Evolutionary conservation across 2,329 filamentous ascomycete genomes (phyloP).

Genomic region (Didymella glomerata): DNA sequence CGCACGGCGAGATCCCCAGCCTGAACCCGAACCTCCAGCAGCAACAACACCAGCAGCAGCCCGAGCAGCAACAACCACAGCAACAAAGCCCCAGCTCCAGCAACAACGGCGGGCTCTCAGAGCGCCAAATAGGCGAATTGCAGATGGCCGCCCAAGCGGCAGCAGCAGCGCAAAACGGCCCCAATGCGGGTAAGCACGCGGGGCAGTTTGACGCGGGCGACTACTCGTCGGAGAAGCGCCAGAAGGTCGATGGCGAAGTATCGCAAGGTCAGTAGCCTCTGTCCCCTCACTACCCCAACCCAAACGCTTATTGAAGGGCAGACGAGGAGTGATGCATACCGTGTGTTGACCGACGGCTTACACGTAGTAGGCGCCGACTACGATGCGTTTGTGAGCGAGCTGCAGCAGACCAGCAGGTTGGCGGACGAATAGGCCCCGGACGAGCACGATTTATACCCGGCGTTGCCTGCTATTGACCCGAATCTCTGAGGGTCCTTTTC

Average conservation of each 20-base stretch:
- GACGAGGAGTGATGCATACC: slow-evolving; percentile 28
- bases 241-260: slow-evolving; percentile 44
- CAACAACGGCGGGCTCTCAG: slow-evolving; percentile 48
- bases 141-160: slow-evolving; percentile 51
- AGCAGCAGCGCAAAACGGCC: slow-evolving; percentile 45
- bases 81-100: slow-evolving; percentile 34
- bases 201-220: slow-evolving; percentile 41
- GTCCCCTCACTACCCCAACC: slow-evolving; percentile 31
- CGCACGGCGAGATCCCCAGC: slow-evolving; percentile 51
- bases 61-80: slow-evolving; percentile 33
- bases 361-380: slow-evolving; percentile 32
- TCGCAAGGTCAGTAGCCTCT: slow-evolving; percentile 46
- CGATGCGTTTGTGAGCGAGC: slow-evolving; percentile 31
- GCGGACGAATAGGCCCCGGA: slow-evolving; percentile 5
- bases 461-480: slow-evolving; percentile 8
- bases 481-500: background rate
- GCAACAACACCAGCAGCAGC: slow-evolving; percentile 21
- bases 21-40: slow-evolving; percentile 32
- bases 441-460: slow-evolving; percentile 19
- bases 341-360: slow-evolving; percentile 32
- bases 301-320: slow-evolving; percentile 46
- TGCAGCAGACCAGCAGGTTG: slow-evolving; percentile 29
- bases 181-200: slow-evolving; percentile 48
- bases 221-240: slow-evolving; percentile 47
- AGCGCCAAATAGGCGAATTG: slow-evolving; percentile 50